These are phyloP conservation scores for Pyricularia sp. DNA, from an alignment of 2,329 filamentous ascomycete species.

Conservation along the genomic window DNA sequence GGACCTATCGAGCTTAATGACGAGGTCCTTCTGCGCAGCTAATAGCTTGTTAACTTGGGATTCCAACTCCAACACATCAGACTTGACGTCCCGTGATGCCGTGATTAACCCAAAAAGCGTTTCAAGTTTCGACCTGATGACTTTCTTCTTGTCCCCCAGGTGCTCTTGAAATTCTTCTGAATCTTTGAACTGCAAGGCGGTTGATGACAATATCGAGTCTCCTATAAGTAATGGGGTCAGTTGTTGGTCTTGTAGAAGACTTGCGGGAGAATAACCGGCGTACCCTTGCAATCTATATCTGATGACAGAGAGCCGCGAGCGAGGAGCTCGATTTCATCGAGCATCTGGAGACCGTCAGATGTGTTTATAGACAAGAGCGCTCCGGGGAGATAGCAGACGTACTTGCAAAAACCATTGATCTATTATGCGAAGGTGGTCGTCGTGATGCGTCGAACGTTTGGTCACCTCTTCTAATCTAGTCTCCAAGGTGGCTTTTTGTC, in stretches of 20 bases:
- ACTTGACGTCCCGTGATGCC: slow-evolving; percentile 42
- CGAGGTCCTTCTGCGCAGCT: slow-evolving; percentile 72
- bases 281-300: slow-evolving; percentile 32
- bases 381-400: slow-evolving; percentile 12
- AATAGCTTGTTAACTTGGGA: slow-evolving; percentile 65
- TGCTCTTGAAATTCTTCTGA: slow-evolving; percentile 71
- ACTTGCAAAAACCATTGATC: slow-evolving; percentile 96
- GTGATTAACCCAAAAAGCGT: slow-evolving; percentile 53
- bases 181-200: slow-evolving; percentile 52
- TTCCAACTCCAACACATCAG: slow-evolving; percentile 66
- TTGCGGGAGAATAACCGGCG: slow-evolving; percentile 4
- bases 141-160: slow-evolving; percentile 63
- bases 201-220: slow-evolving; percentile 16
- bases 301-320: slow-evolving; percentile 39
- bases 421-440: slow-evolving; percentile 84
- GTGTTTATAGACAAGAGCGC: slow-evolving; percentile 1
- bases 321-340: slow-evolving; percentile 57
- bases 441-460: slow-evolving; percentile 71
- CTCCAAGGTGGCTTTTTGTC: slow-evolving; percentile 77
- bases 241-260: neutral
- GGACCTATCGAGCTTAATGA: slow-evolving; percentile 66
- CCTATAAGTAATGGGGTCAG: neutral
- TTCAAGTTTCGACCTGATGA: slow-evolving; percentile 67
- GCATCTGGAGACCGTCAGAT: slow-evolving; percentile 33
- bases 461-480: slow-evolving; percentile 70